Conservation (phyloP, 2,329 filamentous ascomycete species). For the Byssothecium circinans region DNA sequence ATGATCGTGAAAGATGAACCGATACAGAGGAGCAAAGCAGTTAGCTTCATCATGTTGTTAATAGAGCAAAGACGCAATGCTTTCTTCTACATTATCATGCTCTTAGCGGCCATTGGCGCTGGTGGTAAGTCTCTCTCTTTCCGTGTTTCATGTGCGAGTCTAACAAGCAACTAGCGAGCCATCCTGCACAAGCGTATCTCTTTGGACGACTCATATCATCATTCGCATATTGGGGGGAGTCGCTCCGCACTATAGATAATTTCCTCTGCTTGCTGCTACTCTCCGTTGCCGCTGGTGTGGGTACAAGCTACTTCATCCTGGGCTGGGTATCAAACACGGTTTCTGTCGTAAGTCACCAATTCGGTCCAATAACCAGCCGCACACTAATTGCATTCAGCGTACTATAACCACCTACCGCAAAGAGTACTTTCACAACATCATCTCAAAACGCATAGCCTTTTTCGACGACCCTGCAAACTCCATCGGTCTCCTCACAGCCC, state of each 20-base stretch:
- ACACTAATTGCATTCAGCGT: conserved; percentile 11
- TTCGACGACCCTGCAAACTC: conserved; percentile 89
- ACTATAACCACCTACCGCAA: conserved; percentile 73
- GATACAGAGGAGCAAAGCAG: background rate
- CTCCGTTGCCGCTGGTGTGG: conserved; percentile 22
- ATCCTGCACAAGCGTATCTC: conserved; percentile 25
- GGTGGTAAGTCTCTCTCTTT: conserved; percentile 15
- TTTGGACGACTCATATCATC: conserved; percentile 27
- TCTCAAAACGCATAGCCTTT: conserved; percentile 88
- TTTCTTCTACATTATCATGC: conserved; percentile 15
- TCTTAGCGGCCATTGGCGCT: conserved; percentile 22
- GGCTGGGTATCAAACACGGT: conserved; percentile 30
- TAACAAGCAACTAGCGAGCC: conserved; percentile 13
- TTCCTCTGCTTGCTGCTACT: conserved; percentile 50
- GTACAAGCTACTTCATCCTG: conserved; percentile 24
- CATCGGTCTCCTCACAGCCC: conserved; percentile 75
- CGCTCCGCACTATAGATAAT: conserved; percentile 13
- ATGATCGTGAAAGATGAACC: background rate
- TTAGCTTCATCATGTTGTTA: conserved; percentile 15
- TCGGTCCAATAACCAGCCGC: background rate
- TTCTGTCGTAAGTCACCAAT: conserved; percentile 18
- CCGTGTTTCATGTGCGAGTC: background rate
- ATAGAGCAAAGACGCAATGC: conserved; percentile 23
- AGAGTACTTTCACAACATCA: conserved; percentile 78
- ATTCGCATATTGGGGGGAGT: conserved; percentile 21